Percentiles rank a stretch among this genome's conserved stretches.
Evolutionary conservation across 2,329 filamentous ascomycete genomes (phyloP).

Genomic region (Hypoxylon sp.): DNA sequence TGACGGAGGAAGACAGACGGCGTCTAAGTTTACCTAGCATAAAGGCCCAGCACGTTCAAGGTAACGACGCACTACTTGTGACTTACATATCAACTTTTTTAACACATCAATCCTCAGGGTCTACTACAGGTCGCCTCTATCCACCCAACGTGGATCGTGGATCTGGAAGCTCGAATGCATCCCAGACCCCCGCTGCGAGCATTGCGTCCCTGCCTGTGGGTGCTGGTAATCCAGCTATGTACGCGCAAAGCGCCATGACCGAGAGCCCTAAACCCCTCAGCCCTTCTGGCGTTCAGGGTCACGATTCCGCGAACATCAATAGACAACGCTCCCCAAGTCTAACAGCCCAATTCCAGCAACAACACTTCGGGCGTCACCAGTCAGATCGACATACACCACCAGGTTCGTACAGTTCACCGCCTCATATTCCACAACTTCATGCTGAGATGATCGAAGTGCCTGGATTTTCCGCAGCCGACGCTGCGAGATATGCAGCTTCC

Average conservation of each 20-base stretch:
- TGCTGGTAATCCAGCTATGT: conserved; percentile 68
- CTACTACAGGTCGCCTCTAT: conserved; percentile 69
- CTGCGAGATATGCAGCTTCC: conserved; percentile 52
- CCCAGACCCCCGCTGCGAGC: conserved; percentile 67
- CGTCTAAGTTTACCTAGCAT: conserved; percentile 81
- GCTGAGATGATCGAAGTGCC: conserved; percentile 52
- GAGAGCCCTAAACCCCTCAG: conserved; percentile 90
- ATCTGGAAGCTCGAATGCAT: conserved; percentile 68
- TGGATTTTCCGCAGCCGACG: conserved; percentile 53
- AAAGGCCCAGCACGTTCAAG: conserved; percentile 78
- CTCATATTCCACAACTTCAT: conserved; percentile 40
- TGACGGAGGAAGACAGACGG: conserved; percentile 72
- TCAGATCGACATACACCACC: conserved; percentile 71
- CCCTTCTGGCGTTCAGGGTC: conserved; percentile 67
- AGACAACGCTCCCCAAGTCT: conserved; percentile 77
- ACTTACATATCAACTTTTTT: conserved; percentile 72
- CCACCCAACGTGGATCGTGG: conserved; percentile 72
- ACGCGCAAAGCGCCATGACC: conserved; percentile 80
- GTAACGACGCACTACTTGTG: conserved; percentile 63
- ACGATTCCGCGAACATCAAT: conserved; percentile 66
- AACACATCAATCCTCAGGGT: conserved; percentile 79
- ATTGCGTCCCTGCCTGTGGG: conserved; percentile 64
- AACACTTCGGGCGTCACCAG: conserved; percentile 71
- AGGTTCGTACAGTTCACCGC: conserved; percentile 57
- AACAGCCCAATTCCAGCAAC: conserved; percentile 75